A percentile compares a stretch with the other conserved stretches of the same genome.
Evolutionary conservation across 176 grass and related monocot species (phyloP).

Genomic region (Ananas comosus): DNA sequence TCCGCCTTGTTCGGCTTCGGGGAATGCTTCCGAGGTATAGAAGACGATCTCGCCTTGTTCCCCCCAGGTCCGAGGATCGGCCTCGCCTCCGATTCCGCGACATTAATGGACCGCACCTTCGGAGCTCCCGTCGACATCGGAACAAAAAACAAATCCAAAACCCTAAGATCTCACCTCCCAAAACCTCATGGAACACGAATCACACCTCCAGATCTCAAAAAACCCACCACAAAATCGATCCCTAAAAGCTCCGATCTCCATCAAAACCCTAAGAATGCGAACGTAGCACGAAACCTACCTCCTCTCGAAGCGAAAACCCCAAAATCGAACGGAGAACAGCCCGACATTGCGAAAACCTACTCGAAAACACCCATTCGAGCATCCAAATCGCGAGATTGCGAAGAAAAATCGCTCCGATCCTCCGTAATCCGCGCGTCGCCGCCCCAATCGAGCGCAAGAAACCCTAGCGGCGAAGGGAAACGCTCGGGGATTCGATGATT

Average conservation of each 20-base stretch:
- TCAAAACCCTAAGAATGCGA: background rate
- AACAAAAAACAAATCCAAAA: background rate
- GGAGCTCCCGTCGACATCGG: constrained; percentile 15
- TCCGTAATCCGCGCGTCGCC: background rate
- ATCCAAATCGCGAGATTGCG: background rate
- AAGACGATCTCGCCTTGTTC: constrained; percentile 15
- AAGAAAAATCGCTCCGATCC: background rate
- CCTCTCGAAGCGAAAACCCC: background rate
- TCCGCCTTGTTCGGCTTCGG: constrained; percentile 11
- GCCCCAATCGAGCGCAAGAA: background rate
- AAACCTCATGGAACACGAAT: background rate
- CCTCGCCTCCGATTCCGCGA: constrained; percentile 10
- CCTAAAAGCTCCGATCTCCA: background rate
- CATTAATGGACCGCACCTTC: constrained; percentile 16
- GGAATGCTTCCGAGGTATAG: constrained; percentile 8
- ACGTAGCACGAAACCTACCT: background rate
- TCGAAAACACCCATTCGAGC: background rate
- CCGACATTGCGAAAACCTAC: background rate
- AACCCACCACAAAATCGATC: background rate
- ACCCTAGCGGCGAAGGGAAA: background rate
- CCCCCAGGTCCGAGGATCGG: constrained; percentile 14
- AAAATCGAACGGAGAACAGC: constrained; percentile 1
- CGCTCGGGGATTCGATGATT: background rate
- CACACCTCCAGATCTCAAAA: constrained; percentile 8
- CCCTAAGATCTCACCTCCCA: background rate